Conservation (phyloP, 768 basidiomycete genomes). For the Lactarius hatsudake region DNA sequence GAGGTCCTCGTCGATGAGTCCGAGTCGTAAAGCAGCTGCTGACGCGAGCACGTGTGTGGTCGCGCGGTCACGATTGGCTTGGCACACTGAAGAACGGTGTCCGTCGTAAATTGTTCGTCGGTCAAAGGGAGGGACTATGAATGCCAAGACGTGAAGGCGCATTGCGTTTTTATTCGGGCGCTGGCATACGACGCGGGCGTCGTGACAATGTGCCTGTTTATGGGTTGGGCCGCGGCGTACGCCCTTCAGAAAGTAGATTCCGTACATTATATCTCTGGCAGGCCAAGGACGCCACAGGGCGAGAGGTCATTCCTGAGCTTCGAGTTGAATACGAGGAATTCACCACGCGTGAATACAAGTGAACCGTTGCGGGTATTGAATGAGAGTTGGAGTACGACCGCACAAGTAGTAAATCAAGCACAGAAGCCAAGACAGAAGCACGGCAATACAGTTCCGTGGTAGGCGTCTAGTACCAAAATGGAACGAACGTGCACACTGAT, state of each 20-base stretch:
- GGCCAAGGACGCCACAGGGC: conserved; percentile 1
- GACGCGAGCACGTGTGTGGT: background rate
- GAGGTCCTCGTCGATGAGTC: background rate
- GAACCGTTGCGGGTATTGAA: background rate
- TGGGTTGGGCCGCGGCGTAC: background rate
- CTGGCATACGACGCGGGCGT: background rate
- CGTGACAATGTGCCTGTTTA: background rate
- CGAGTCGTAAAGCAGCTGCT: background rate
- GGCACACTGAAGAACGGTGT: conserved; percentile 17
- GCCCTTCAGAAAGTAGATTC: background rate
- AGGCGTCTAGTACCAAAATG: background rate
- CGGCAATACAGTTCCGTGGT: background rate
- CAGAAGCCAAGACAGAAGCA: no score
- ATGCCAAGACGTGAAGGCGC: conserved; percentile 12
- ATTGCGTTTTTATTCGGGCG: conserved; percentile 40
- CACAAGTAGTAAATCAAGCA: background rate
- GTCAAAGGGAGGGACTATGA: conserved; percentile 17
- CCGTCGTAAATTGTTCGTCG: conserved; percentile 29
- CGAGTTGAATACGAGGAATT: conserved; percentile 9
- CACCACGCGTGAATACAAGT: conserved; percentile 1
- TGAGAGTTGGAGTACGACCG: background rate
- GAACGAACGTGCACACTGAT: background rate
- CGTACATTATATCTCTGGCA: background rate
- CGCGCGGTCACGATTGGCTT: background rate
- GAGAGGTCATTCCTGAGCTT: background rate